Conservation (phyloP, 2,329 filamentous ascomycete genomes). For the Calonectria pseudoreteaudii region DNA sequence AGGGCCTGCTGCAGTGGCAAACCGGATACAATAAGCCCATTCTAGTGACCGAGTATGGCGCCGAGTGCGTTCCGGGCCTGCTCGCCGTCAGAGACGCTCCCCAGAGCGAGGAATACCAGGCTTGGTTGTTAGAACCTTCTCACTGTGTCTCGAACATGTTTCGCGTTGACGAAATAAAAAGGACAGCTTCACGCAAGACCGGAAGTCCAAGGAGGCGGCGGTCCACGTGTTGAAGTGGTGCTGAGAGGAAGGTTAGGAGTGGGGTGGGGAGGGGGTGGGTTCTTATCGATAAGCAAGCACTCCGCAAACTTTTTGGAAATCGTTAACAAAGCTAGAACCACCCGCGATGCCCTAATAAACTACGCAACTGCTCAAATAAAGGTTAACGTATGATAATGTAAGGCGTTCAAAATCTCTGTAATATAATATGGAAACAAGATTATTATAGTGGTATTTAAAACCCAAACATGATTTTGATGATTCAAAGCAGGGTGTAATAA, state of each 20-base stretch:
- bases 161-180: slow-evolving; percentile 31
- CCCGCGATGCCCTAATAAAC: background rate
- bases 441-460: no score
- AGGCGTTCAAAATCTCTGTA: background rate
- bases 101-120: slow-evolving; percentile 32
- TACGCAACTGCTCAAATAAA: background rate
- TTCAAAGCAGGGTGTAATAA: background rate
- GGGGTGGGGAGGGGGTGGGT: no score
- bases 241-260: background rate
- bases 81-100: slow-evolving; percentile 25
- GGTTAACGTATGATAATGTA: background rate
- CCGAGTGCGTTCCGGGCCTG: slow-evolving; percentile 14
- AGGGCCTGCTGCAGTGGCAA: slow-evolving; percentile 18
- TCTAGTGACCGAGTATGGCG: slow-evolving; percentile 25
- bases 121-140: slow-evolving; percentile 22
- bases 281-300: background rate
- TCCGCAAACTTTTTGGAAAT: no score
- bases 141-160: slow-evolving; percentile 25
- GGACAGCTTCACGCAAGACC: slow-evolving; percentile 27
- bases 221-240: background rate
- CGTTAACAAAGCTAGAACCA: no score
- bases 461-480: background rate
- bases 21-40: slow-evolving; percentile 23
- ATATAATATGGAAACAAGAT: background rate
- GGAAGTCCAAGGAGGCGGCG: background rate